Conservation (phyloP, 2,329 filamentous ascomycete species). For the Epichloe amarillans region DNA sequence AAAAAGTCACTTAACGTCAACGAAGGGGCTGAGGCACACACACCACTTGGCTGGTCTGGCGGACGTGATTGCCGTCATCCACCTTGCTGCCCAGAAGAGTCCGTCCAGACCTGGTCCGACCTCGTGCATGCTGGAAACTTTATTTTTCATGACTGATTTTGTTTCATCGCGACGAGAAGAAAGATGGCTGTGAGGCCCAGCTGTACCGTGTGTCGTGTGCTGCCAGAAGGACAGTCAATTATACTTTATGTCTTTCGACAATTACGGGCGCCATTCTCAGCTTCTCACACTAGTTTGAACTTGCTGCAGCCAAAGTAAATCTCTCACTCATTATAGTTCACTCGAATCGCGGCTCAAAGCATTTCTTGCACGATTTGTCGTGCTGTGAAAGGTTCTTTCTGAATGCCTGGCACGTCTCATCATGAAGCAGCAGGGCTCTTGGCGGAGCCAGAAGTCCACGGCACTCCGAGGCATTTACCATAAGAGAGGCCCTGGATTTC, state of each 20-base stretch:
- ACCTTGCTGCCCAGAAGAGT: not conserved
- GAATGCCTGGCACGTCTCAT: too few species aligned
- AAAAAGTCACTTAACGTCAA: not conserved
- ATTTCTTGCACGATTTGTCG: too few species aligned
- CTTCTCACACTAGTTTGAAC: too few species aligned
- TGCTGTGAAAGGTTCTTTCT: too few species aligned
- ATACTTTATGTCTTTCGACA: too few species aligned
- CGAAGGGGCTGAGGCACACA: not conserved
- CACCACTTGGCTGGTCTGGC: not conserved
- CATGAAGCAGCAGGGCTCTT: not conserved
- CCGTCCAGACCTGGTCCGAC: not conserved
- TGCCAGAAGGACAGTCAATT: too few species aligned
- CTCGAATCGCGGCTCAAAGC: too few species aligned
- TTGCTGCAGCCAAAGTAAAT: too few species aligned
- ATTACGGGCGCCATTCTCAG: too few species aligned
- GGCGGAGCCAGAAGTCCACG: not conserved
- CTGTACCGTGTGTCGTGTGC: too few species aligned
- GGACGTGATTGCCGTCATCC: not conserved
- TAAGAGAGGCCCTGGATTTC: not conserved
- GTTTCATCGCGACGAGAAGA: not conserved
- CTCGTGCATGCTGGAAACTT: not conserved
- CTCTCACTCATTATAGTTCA: too few species aligned
- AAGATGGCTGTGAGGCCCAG: too few species aligned
- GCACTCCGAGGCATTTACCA: not conserved
- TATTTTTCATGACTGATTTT: not conserved